Evolutionary conservation across 2,329 filamentous ascomycete genomes (phyloP).

Genomic region (Fusarium sp.): DNA sequence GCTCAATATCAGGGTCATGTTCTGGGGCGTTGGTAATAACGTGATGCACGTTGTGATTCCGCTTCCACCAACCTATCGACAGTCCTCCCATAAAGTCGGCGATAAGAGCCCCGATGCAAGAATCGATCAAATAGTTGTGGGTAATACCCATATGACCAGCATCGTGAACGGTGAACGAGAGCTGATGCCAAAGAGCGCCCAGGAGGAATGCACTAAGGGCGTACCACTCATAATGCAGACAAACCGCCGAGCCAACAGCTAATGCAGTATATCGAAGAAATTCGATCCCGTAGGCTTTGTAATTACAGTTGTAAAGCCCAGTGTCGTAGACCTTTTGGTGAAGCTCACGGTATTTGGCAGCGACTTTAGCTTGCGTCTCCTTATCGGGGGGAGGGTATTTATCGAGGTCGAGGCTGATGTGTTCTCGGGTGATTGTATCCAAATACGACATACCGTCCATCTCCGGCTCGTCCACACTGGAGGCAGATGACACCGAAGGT

Average conservation of each 20-base stretch:
- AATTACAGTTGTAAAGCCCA: conserved; percentile 87
- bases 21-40: conserved; percentile 96
- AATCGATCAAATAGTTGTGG: conserved; percentile 86
- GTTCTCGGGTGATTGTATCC: conserved; percentile 78
- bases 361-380: conserved; percentile 79
- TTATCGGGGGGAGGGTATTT: conserved; percentile 85
- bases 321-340: conserved; percentile 77
- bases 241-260: conserved; percentile 69
- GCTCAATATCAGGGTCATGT: conserved; percentile 94
- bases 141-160: conserved; percentile 98
- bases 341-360: conserved; percentile 83
- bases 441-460: conserved; percentile 72
- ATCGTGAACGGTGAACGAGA: conserved; percentile 94
- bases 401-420: conserved; percentile 79
- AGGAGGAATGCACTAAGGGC: conserved; percentile 77
- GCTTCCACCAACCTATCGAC: conserved; percentile 97
- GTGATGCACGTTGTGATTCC: conserved; percentile 95
- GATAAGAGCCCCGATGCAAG: conserved; percentile 87
- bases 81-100: conserved; percentile 91
- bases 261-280: conserved; percentile 75
- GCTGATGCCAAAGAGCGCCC: conserved; percentile 91
- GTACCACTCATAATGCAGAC: conserved; percentile 75
- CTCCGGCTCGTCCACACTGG: conserved; percentile 61
- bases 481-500: conserved; percentile 71
- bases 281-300: conserved; percentile 82